These are phyloP conservation scores for Eucalyptus dawsonii DNA, from an alignment of 345 rosid genomes.

Conservation along the genomic window DNA sequence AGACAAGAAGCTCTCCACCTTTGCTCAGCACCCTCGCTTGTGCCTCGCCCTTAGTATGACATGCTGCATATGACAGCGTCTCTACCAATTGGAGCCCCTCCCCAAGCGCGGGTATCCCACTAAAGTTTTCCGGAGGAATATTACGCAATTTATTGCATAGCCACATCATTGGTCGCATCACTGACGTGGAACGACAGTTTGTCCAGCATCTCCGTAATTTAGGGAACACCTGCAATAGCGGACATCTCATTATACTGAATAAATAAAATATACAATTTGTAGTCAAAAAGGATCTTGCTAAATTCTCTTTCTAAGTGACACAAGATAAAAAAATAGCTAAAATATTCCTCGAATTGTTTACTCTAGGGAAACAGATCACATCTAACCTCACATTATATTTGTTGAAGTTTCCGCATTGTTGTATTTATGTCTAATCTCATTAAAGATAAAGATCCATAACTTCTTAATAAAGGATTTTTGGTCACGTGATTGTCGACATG, in stretches of 20 bases:
- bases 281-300: background rate
- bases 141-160: background rate
- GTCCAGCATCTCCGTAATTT: background rate
- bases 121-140: no score
- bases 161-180: background rate
- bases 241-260: background rate
- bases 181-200: background rate
- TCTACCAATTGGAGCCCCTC: background rate
- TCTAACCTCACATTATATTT: background rate
- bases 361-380: background rate
- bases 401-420: fast-evolving
- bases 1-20: background rate
- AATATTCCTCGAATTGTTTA: no score
- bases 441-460: background rate
- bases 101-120: fast-evolving
- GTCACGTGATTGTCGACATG: background rate
- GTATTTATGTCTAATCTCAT: background rate
- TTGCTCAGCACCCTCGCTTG: background rate
- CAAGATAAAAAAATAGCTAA: no score
- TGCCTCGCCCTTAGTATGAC: background rate
- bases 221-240: background rate
- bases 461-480: background rate
- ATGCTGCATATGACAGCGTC: background rate
- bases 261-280: background rate
- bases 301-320: background rate